These are phyloP conservation scores for Chenopodium berlandieri DNA, from an alignment of 148 eudicot genomes.

Conservation along the genomic window DNA sequence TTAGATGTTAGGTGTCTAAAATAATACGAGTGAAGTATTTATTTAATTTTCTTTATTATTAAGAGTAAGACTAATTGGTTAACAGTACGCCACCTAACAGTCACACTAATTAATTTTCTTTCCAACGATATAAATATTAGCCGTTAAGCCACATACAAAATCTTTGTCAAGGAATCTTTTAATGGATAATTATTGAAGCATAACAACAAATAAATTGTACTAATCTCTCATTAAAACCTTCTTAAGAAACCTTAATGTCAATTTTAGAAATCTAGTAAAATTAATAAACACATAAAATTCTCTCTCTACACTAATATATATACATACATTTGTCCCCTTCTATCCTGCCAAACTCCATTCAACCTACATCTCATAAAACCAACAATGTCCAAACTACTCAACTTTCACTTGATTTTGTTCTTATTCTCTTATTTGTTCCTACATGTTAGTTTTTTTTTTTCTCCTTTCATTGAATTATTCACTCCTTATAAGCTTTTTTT, in stretches of 20 bases:
- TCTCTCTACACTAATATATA: slow-evolving; percentile 18
- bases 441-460: slow-evolving; percentile 21
- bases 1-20: no score
- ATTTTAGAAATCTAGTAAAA: neutral
- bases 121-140: neutral
- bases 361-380: slow-evolving; percentile 11
- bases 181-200: neutral
- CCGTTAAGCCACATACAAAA: neutral
- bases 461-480: neutral
- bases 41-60: no score
- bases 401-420: slow-evolving; percentile 18
- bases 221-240: neutral
- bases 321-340: slow-evolving; percentile 32
- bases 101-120: neutral
- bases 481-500: neutral
- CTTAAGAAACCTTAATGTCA: neutral
- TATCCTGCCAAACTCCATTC: slow-evolving; percentile 22
- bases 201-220: neutral
- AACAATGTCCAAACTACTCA: slow-evolving; percentile 26
- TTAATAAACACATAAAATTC: neutral
- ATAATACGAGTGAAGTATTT: no score
- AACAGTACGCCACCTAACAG: neutral
- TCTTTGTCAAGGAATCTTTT: neutral
- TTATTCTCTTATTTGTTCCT: slow-evolving; percentile 16
- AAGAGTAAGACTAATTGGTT: neutral